phyloP scores from a whole-genome alignment of 129 eudicot species.

The sunflower (Helianthus annuus) region HanXRQr2.0-SUNRISE NC_035438.2:2229637-2230136 shows the following conservation, averaged over 20 bases:
- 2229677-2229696: too few relatives aligned
- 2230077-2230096: not conserved
- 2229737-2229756: too few relatives aligned
- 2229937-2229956: conserved; percentile 60
- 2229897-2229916: conserved; percentile 51
- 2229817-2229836: conserved; percentile 1
- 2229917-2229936: conserved; percentile 64
- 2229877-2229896: conserved; percentile 69
- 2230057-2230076: conserved; percentile 51
- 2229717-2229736: too few relatives aligned
- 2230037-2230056: conserved; percentile 60
- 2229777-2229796: too few relatives aligned
- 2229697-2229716: too few relatives aligned
- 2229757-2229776: too few relatives aligned
- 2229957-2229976: conserved; percentile 35
- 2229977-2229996: conserved; percentile 40
- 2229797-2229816: too few relatives aligned
- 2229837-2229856: conserved; percentile 78
- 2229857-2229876: conserved; percentile 59
- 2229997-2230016: conserved; percentile 71
- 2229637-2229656: too few relatives aligned
- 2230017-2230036: conserved; percentile 58
- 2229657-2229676: too few relatives aligned
- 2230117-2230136: conserved; percentile 3
- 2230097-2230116: not conserved